Evolutionary conservation across 805 yeast species (phyloP).

Genomic region (Candida suzukii): DNA sequence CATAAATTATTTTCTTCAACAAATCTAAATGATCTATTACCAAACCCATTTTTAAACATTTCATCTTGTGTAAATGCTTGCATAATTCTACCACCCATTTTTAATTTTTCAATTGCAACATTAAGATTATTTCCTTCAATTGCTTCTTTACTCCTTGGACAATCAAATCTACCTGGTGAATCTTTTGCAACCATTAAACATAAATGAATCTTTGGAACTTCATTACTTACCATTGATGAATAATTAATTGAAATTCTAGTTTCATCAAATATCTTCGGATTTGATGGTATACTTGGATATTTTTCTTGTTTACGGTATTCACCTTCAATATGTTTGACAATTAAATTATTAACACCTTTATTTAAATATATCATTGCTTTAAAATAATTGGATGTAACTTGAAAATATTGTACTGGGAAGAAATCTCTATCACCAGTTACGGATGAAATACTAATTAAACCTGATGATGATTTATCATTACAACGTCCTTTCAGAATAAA

Average conservation of each 20-base stretch:
- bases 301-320: constrained; percentile 24
- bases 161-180: constrained; percentile 63
- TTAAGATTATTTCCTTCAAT: constrained; percentile 61
- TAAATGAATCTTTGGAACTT: constrained; percentile 71
- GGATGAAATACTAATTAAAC: constrained; percentile 36
- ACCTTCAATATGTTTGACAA: constrained; percentile 41
- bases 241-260: constrained; percentile 30
- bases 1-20: constrained; percentile 55
- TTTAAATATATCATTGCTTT: constrained; percentile 68
- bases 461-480: constrained; percentile 16
- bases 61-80: constrained; percentile 89
- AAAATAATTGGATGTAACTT: constrained; percentile 63
- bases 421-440: constrained; percentile 26
- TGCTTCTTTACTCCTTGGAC: constrained; percentile 42
- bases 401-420: constrained; percentile 67
- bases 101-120: constrained; percentile 64
- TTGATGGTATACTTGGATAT: constrained; percentile 14
- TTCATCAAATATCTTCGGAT: constrained; percentile 9
- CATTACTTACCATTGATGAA: constrained; percentile 40
- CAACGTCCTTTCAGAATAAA: constrained; percentile 42
- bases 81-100: constrained; percentile 83
- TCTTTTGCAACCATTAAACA: constrained; percentile 74
- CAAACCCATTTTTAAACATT: constrained; percentile 72
- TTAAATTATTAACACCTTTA: constrained; percentile 51
- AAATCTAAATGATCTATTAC: constrained; percentile 70